Evolutionary conservation across 202 grass and related monocot genomes (phyloP).

Genomic region (Schoenoplectus tabernaemontani): DNA sequence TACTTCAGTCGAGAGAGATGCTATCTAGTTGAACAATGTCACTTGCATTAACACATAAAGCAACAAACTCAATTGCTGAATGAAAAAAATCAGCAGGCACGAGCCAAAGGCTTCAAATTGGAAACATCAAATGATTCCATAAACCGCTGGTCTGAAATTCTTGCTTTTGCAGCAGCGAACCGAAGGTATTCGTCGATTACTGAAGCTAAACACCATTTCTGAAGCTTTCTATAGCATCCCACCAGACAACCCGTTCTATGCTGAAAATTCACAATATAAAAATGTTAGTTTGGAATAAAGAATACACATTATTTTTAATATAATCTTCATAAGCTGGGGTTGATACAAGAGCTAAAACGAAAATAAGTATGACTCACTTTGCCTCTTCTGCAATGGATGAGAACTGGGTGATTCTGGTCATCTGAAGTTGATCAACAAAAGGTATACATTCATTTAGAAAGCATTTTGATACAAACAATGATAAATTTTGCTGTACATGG

Average conservation of each 20-base stretch:
- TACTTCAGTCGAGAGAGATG: background rate
- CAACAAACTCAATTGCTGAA: conserved; percentile 8
- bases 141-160: conserved; percentile 69
- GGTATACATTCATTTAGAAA: conserved; percentile 8
- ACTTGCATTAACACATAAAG: conserved; percentile 12
- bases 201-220: conserved; percentile 72
- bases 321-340: no score
- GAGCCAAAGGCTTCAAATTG: conserved; percentile 38
- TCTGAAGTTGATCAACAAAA: conserved; percentile 32
- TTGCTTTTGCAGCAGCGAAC: conserved; percentile 80
- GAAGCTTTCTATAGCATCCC: conserved; percentile 76
- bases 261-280: conserved; percentile 34
- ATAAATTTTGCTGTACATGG: background rate
- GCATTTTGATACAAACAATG: background rate
- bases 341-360: background rate
- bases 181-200: conserved; percentile 79
- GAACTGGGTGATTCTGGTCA: conserved; percentile 60
- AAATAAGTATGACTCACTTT: conserved; percentile 33
- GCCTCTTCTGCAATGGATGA: conserved; percentile 90
- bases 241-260: conserved; percentile 84
- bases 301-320: no score
- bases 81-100: conserved; percentile 6
- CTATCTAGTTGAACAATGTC: conserved; percentile 16
- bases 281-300: background rate
- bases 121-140: conserved; percentile 89